Evolutionary conservation across 2,329 filamentous ascomycete genomes (phyloP).

Genomic region (Lachnellula occidentalis): DNA sequence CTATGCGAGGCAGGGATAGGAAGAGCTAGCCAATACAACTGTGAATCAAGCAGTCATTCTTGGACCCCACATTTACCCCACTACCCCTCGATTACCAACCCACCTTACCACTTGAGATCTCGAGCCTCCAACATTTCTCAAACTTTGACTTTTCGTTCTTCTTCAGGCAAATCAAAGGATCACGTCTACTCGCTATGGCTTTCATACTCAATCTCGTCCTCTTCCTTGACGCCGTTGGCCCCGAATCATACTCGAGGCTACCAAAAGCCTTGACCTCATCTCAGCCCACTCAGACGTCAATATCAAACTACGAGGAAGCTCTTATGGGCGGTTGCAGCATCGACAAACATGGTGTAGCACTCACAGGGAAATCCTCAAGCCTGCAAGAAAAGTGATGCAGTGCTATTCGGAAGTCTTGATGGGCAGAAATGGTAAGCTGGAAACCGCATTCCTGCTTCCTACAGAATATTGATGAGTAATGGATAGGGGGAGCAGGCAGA

Average conservation of each 20-base stretch:
- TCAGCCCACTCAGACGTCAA: background rate
- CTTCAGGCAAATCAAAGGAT: background rate
- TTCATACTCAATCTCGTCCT: slow-evolving; percentile 36
- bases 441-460: background rate
- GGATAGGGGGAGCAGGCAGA: slow-evolving; percentile 80
- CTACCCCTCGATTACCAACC: background rate
- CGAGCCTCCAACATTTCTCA: background rate
- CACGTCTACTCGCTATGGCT: background rate
- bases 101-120: background rate
- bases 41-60: no score
- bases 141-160: background rate
- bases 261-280: slow-evolving; percentile 41
- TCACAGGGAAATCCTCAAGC: slow-evolving; percentile 78
- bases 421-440: slow-evolving; percentile 43
- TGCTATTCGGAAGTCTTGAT: slow-evolving; percentile 84
- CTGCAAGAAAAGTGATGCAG: slow-evolving; percentile 75
- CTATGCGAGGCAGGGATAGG: no score
- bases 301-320: background rate
- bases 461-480: slow-evolving; percentile 5
- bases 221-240: slow-evolving; percentile 42
- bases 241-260: slow-evolving; percentile 42
- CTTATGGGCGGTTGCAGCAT: slow-evolving; percentile 57
- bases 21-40: no score
- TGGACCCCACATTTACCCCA: background rate
- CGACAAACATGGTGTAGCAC: slow-evolving; percentile 65